Evolutionary conservation across 1,284 basidiomycete genomes (phyloP).

Genomic region (Hymenochaete sp.): DNA sequence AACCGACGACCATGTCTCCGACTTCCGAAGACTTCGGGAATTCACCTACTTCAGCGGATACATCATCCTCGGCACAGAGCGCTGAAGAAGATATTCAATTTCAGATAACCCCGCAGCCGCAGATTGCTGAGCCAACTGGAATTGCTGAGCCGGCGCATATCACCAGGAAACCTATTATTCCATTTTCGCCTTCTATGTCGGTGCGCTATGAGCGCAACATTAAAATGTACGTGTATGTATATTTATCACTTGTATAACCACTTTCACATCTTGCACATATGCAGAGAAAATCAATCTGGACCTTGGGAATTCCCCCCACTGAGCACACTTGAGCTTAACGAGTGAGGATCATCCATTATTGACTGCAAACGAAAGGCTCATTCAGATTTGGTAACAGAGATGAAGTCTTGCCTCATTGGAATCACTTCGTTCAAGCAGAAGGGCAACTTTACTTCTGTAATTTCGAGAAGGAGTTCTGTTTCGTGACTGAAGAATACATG

Average conservation of each 20-base stretch:
- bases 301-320: constrained; percentile 5
- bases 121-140: no score
- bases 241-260: background rate
- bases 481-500: constrained; percentile 4
- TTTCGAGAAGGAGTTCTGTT: background rate
- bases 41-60: no score
- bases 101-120: no score
- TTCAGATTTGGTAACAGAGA: background rate
- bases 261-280: background rate
- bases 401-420: constrained; percentile 1
- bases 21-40: no score
- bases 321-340: constrained; percentile 2
- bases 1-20: no score
- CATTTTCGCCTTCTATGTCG: background rate
- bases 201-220: constrained; percentile 3
- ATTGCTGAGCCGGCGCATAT: no score
- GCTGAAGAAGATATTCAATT: no score
- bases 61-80: no score
- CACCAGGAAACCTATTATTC: no score
- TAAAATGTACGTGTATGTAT: background rate
- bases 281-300: background rate
- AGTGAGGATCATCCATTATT: background rate
- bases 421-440: constrained; percentile 12
- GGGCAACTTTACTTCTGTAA: constrained; percentile 9
- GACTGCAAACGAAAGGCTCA: background rate